Percentiles rank a stretch among this genome's conserved stretches.
Evolutionary conservation across 352 stramenopile genomes (phyloP).

Genomic region (Pelagophyceae sp.): DNA sequence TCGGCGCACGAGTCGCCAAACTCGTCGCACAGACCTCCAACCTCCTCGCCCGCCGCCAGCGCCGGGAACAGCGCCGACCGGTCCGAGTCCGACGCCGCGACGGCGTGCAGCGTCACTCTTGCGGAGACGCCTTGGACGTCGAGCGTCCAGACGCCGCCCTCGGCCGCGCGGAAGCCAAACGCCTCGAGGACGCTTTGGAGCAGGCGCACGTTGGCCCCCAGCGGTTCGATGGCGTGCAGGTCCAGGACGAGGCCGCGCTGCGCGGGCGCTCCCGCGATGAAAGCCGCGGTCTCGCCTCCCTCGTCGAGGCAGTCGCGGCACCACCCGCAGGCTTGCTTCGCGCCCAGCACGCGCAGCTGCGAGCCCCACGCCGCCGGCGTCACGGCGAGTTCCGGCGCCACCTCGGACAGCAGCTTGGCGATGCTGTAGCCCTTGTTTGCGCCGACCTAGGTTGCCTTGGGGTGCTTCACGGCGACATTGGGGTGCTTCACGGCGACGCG

Average conservation of each 20-base stretch:
- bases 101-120: background rate
- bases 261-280: background rate
- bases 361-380: background rate
- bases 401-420: background rate
- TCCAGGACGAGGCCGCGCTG: background rate
- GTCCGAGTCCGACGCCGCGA: background rate
- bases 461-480: too few species aligned
- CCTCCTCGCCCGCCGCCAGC: constrained; percentile 13
- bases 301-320: constrained; percentile 20
- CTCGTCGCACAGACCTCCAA: background rate
- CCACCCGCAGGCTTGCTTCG: constrained; percentile 3
- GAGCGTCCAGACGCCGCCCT: background rate
- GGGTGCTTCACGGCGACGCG: too few species aligned
- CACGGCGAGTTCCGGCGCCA: constrained; percentile 13
- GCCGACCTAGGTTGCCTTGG: too few species aligned
- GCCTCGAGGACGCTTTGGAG: background rate
- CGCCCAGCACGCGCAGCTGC: background rate
- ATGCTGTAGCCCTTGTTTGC: constrained; percentile 13
- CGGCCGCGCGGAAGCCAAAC: background rate
- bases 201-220: constrained; percentile 4
- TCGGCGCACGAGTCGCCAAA: background rate
- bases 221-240: background rate
- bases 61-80: background rate
- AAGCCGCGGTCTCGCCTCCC: background rate
- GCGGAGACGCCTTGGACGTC: too few species aligned